Conservation (phyloP, 2,329 filamentous ascomycete species). For the Colletotrichum cereale region DNA sequence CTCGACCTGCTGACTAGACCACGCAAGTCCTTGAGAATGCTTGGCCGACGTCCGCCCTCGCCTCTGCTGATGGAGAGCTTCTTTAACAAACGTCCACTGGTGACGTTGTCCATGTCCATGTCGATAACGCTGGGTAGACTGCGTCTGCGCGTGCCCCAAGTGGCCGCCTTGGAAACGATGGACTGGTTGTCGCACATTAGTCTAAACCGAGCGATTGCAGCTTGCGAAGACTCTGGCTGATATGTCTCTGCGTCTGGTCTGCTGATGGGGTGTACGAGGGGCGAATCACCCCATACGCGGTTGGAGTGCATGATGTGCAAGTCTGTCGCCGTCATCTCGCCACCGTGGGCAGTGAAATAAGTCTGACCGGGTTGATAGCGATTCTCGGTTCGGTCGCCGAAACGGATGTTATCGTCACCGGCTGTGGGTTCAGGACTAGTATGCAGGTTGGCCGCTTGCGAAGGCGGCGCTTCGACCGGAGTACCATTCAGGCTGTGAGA, state of each 20-base stretch:
- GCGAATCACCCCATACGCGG: conserved; percentile 63
- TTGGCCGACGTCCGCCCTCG: conserved; percentile 61
- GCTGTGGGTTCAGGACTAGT: conserved; percentile 33
- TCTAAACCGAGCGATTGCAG: conserved; percentile 66
- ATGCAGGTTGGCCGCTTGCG: conserved; percentile 13
- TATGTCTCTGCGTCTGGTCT: conserved; percentile 47
- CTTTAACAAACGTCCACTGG: conserved; percentile 72
- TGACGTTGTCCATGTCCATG: conserved; percentile 66
- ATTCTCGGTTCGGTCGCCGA: conserved; percentile 64
- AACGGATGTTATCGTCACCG: conserved; percentile 54
- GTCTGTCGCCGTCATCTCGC: conserved; percentile 60
- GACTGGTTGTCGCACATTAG: conserved; percentile 69
- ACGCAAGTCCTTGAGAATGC: conserved; percentile 62
- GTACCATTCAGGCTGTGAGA: conserved; percentile 46
- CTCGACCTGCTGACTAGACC: conserved; percentile 65
- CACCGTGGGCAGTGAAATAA: conserved; percentile 60
- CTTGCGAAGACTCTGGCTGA: conserved; percentile 65
- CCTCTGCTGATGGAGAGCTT: conserved; percentile 68
- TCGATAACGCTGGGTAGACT: conserved; percentile 72
- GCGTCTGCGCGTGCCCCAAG: conserved; percentile 76
- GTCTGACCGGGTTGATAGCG: conserved; percentile 61
- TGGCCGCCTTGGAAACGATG: conserved; percentile 73
- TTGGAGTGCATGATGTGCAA: conserved; percentile 62
- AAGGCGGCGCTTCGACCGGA: conserved; percentile 22
- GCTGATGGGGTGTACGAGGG: conserved; percentile 60